Conservation (phyloP, 768 basidiomycete species). For the Crassisporium funariophilum region DNA sequence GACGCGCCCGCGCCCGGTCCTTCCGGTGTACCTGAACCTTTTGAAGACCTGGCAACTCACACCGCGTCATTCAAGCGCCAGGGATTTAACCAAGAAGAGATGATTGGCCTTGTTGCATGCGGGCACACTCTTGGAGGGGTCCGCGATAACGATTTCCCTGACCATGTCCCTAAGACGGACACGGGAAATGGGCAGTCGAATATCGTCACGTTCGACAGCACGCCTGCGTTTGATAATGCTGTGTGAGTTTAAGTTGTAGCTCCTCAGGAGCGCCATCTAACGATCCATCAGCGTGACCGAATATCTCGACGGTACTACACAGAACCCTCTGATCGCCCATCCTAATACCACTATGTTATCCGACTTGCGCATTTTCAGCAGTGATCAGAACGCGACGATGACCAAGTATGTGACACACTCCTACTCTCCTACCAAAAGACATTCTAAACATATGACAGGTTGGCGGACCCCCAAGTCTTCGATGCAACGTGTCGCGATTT, state of each 20-base stretch:
- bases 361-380: constrained; percentile 40
- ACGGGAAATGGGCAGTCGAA: too few relatives aligned
- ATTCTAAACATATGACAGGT: too few relatives aligned
- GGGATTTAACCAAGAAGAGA: constrained; percentile 41
- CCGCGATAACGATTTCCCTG: constrained; percentile 39
- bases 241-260: constrained; percentile 23
- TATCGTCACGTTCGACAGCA: constrained; percentile 40
- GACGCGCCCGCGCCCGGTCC: constrained; percentile 40
- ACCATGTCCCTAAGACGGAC: constrained; percentile 29
- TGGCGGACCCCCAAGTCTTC: constrained; percentile 25
- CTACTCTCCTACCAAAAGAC: background rate
- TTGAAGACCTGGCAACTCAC: constrained; percentile 34
- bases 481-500: constrained; percentile 31
- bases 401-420: constrained; percentile 23
- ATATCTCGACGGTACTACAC: constrained; percentile 41
- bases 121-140: constrained; percentile 47
- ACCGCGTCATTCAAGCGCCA: constrained; percentile 32
- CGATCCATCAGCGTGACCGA: constrained; percentile 31
- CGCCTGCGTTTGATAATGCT: constrained; percentile 33
- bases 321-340: constrained; percentile 36
- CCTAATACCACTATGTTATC: constrained; percentile 37
- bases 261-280: background rate
- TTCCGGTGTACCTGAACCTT: constrained; percentile 39
- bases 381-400: constrained; percentile 43
- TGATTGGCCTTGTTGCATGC: constrained; percentile 46